phyloP scores from a whole-genome alignment of 2,329 filamentous ascomycete genomes.

The Blastomyces gilchristii region DNA sequence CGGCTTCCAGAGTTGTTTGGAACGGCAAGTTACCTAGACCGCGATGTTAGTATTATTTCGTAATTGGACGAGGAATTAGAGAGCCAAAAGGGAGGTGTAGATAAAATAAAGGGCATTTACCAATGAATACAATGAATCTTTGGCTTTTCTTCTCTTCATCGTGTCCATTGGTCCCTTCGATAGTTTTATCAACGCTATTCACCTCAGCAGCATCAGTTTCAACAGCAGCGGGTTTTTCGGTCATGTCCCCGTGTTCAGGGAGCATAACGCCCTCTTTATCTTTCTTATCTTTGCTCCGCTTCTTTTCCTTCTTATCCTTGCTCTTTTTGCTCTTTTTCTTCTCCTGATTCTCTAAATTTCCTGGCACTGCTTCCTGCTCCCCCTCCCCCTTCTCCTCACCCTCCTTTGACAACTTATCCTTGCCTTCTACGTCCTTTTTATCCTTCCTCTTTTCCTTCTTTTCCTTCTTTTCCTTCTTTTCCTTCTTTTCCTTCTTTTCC shows the following conservation, averaged over 20 bases:
- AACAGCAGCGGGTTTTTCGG: conserved; percentile 13
- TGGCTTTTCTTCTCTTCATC: conserved; percentile 30
- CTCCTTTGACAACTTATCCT: conserved; percentile 10
- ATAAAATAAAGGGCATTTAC: conserved; percentile 29
- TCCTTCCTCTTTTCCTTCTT: conserved; percentile 12
- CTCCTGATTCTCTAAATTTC: neutral
- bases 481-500: conserved; percentile 5
- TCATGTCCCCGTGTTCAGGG: conserved; percentile 15
- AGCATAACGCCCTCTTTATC: conserved; percentile 18
- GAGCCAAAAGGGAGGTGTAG: neutral
- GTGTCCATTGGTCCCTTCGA: conserved; percentile 16
- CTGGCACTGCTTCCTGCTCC: conserved; percentile 1
- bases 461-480: conserved; percentile 7
- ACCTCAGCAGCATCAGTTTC: conserved; percentile 13
- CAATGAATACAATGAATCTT: conserved; percentile 70
- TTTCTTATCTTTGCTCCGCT: conserved; percentile 6
- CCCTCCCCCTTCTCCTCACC: conserved; percentile 10
- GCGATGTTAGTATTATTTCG: conserved; percentile 15
- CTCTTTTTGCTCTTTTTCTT: conserved; percentile 8
- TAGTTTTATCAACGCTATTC: conserved; percentile 7
- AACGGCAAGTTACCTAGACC: conserved; percentile 72
- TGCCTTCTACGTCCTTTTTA: conserved; percentile 13
- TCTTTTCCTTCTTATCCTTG: conserved; percentile 13
- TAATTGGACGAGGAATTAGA: conserved; percentile 10
- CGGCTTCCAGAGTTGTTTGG: conserved; percentile 59